Evolutionary conservation across 192 early-diverging fungal species (phyloP).

Genomic region (Phlyctochytrium planicorne): DNA sequence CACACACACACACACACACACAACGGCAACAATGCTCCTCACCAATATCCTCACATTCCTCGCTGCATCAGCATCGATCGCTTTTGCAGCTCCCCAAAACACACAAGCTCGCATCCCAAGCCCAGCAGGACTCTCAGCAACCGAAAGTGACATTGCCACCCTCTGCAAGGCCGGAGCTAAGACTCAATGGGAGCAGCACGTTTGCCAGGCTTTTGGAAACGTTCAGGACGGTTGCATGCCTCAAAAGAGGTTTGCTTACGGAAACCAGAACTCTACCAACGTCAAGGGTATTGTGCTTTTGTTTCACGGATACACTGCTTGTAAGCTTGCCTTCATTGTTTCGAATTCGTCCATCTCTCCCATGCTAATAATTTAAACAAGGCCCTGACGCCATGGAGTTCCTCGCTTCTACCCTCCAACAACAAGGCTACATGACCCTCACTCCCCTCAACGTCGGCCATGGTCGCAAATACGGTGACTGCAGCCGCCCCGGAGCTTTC

Average conservation of each 20-base stretch:
- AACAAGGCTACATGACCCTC: background rate
- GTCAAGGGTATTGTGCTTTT: background rate
- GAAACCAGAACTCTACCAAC: background rate
- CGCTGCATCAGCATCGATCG: no score
- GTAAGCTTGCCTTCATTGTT: background rate
- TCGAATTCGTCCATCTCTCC: background rate
- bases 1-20: no score
- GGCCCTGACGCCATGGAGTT: conserved; percentile 1
- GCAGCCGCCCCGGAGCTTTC: background rate
- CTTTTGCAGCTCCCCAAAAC: no score
- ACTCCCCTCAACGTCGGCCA: background rate
- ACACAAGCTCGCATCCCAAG: background rate
- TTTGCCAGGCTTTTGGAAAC: background rate
- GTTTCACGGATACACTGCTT: conserved; percentile 1
- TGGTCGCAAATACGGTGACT: background rate
- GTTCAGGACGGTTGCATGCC: background rate
- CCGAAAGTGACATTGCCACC: background rate
- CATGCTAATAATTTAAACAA: no score
- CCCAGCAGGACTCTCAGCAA: background rate
- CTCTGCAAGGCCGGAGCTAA: background rate
- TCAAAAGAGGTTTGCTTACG: background rate
- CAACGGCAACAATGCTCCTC: no score
- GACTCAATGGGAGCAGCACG: background rate
- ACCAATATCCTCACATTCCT: no score
- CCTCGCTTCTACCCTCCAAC: background rate